Base-by-base conservation (phyloP, 305 asterid species). In the Fraxinus angustifolia region DNA sequence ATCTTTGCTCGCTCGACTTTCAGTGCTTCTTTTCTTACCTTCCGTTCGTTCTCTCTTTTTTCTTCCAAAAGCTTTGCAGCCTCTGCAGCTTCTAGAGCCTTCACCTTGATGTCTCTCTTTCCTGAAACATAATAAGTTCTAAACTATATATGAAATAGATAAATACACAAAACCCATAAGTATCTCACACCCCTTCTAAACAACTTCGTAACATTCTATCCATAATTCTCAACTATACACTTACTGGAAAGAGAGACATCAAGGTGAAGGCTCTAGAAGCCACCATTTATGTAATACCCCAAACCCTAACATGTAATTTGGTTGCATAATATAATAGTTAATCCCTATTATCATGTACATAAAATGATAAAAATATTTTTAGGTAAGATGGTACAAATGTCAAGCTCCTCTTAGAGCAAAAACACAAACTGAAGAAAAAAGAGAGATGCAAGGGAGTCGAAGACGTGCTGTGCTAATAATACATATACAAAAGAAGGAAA, bases 1-100 rank as follows among this genome's bases (percentile, higher is more conserved):
- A 90, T 19, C 87, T 89, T 88, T 50, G 93, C 99, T 85, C 97
- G 90, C 87, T 96, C 98, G 74, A 85, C 85, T 86, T 93, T 91
- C 87, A 92, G 26, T 33, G 97, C 98, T 85, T 94, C 99, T 88
- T 94, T 96, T 86, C 87, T 94, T 88, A 83, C 60, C 87, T 93
- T 87, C 73, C 98, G 97, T 53, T 93, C 97, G 60, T 89, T 89
- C 82, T 84, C 93, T 82, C 50, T 92, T 85, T 90, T 90, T 84
- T 90, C 92, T 87, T 87, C 94, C 80, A 90, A 82, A 80, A 94
- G 98, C 78, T 92, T 96, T 83, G 96, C 97, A 83, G 97, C 96
- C 87, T 93, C 97, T 70, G 99, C 99, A 86, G 91, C 93, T 90
- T 90, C 98, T 86, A 96, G 91, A 80, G 99, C 94, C 89, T 94